Base-by-base conservation (phyloP, 108 stramenopile genomes). In the Pseudonitzschia delicatissima region DNA sequence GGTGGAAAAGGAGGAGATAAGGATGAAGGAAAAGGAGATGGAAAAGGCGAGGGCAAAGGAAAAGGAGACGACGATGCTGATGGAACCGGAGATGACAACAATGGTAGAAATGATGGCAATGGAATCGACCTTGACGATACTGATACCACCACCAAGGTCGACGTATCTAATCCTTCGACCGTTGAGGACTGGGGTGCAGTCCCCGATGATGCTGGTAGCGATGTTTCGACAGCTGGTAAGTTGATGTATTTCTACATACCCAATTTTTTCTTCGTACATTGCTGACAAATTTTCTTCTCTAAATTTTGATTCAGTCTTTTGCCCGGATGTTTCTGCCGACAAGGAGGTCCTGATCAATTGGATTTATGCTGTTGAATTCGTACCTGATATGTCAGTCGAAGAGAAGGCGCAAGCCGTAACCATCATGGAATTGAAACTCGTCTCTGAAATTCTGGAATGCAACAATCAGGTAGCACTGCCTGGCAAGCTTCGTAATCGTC, bases 341-440 rank as follows among this genome's bases (percentile, higher is more conserved):
- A 68, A 32, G 21, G 15, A 17, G 20, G 52, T 34, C 20, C 44
- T 48, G 0, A 21, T 64, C 9, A 61, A 29, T 20, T 74, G 73
- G 73, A 67, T 31, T 23, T 74, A 74, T 55, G 57, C 73, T 44
- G 73, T 67, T 1, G 45, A 55, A 61, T 61, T 61, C n/a, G 7
- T 2, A 39, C 60, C 60, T 23, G 21, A 27, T 6, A 12, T 61
- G 36, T 21, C 60, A 9, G 18, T 9, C 9, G 37, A 61, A 42
- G 5, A 37, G 9, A 61, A 40, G 18, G n/a, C 18, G 9, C 18
- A 37, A 37, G 20, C 39, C 15, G n/a, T 61, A 4, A 25, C 36
- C 21, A 42, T 61, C 36, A 40, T 61, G 60, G 60, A 61, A 0
- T 20, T 61, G 9, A n/a, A 61, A 36, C 60, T 61, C 1, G 60